Percentiles rank a stretch among this genome's conserved stretches.
Evolutionary conservation across 495 filamentous ascomycete species (phyloP).

Genomic region (Chaetomidium leptoderma): DNA sequence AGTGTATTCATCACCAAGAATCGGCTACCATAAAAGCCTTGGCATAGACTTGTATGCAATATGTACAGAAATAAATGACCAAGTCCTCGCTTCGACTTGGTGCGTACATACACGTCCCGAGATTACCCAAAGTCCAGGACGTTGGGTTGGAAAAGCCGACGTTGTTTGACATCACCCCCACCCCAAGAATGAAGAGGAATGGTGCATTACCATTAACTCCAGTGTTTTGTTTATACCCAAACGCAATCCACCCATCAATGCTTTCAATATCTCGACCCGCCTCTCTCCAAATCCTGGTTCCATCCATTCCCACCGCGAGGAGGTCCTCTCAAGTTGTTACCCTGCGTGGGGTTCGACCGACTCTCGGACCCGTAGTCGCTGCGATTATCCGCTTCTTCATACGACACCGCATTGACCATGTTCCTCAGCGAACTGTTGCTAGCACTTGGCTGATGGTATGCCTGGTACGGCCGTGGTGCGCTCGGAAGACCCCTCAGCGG

Average conservation of each 20-base stretch:
- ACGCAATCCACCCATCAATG: neutral
- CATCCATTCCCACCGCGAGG: constrained; percentile 4
- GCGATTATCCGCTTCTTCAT: neutral
- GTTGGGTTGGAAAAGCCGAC: neutral
- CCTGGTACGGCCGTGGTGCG: constrained; percentile 14
- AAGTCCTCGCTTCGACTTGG: neutral
- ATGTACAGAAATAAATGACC: neutral
- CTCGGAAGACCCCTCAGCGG: constrained; percentile 9
- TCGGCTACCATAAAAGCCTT: neutral
- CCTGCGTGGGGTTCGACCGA: neutral
- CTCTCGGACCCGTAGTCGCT: neutral
- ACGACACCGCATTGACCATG: constrained; percentile 11
- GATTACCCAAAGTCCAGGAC: neutral
- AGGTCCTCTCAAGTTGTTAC: neutral
- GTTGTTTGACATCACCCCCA: too few relatives aligned
- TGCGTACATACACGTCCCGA: neutral
- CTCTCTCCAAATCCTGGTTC: constrained; percentile 13
- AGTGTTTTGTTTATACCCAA: neutral
- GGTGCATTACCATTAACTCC: neutral
- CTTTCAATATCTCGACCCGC: constrained; percentile 8
- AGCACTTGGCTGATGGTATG: constrained; percentile 23
- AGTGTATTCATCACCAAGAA: neutral
- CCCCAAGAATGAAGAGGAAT: neutral
- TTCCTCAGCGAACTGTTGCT: constrained; percentile 33
- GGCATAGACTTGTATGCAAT: neutral